A percentile compares a stretch with the other conserved stretches of the same genome.
Conservation (phyloP, 176 grass and related monocot species). For the Bothriochloa decipiens region DNA sequence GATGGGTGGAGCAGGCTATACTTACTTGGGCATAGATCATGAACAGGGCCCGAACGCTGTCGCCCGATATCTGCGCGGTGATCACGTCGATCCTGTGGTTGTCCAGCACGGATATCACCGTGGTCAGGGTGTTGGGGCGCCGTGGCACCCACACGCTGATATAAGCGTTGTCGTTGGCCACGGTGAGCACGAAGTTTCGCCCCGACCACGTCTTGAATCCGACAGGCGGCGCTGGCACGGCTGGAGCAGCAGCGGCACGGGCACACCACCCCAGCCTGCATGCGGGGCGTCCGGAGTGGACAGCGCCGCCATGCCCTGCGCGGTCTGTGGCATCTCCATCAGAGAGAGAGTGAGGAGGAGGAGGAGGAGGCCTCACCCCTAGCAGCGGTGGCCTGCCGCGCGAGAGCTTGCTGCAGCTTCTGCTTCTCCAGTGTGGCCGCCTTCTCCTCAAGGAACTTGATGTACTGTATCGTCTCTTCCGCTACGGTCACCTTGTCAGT, state of each 20-base stretch:
- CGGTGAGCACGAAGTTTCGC: slow-evolving; percentile 57
- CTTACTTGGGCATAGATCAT: slow-evolving; percentile 41
- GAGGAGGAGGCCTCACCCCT: slow-evolving; percentile 8
- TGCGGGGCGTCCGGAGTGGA: not conserved
- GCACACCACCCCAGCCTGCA: not conserved
- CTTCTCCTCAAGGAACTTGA: slow-evolving; percentile 53
- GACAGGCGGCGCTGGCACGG: not conserved
- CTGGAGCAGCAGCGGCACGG: not conserved
- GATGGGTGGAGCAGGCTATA: too few species aligned
- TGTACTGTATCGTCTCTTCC: slow-evolving; percentile 62
- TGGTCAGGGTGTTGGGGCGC: slow-evolving; percentile 37
- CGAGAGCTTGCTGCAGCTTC: not conserved
- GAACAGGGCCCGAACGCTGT: slow-evolving; percentile 37
- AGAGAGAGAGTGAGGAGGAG: not conserved
- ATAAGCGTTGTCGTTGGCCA: slow-evolving; percentile 45
- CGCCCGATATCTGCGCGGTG: slow-evolving; percentile 42
- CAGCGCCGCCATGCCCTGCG: not conserved
- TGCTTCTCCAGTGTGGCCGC: slow-evolving; percentile 44
- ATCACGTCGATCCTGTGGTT: slow-evolving; percentile 62
- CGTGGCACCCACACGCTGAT: slow-evolving; percentile 44
- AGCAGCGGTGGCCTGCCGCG: not conserved
- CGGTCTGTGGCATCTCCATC: not conserved
- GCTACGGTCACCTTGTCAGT: slow-evolving; percentile 69
- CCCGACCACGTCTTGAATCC: slow-evolving; percentile 60
- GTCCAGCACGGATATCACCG: slow-evolving; percentile 49